These are phyloP conservation scores for Chaetomiaceae sp. DNA, from an alignment of 2,329 filamentous ascomycete species.

Conservation along the genomic window DNA sequence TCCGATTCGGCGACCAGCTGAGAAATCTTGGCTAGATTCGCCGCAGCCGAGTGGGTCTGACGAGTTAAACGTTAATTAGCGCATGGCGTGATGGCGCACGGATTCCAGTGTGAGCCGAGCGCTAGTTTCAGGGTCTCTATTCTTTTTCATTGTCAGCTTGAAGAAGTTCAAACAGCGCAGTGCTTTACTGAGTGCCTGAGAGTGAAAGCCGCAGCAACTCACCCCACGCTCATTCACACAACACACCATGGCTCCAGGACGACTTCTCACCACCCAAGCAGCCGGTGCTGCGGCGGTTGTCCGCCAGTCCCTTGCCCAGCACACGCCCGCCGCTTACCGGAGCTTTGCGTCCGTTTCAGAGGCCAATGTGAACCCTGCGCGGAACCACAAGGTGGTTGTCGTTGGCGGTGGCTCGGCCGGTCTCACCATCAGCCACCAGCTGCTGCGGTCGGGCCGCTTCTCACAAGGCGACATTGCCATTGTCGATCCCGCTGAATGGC, in stretches of 20 bases:
- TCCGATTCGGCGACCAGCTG: too few species aligned
- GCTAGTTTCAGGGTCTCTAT: not conserved
- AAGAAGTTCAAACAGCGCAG: too few species aligned
- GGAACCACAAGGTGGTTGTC: conserved; percentile 57
- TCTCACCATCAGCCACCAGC: conserved; percentile 59
- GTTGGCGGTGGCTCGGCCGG: conserved; percentile 63
- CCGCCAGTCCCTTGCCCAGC: not conserved
- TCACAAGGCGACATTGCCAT: conserved; percentile 55
- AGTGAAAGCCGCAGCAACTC: too few species aligned
- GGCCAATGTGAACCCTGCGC: conserved; percentile 4
- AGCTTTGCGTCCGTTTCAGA: conserved; percentile 12
- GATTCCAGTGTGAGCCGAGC: not conserved
- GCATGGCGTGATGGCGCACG: conserved; percentile 8
- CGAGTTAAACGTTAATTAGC: not conserved
- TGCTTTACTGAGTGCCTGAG: too few species aligned
- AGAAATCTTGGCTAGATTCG: too few species aligned
- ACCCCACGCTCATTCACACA: not conserved
- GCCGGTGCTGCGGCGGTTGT: conserved; percentile 3
- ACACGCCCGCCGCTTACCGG: conserved; percentile 4
- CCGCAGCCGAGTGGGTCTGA: not conserved
- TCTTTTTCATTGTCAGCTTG: not conserved
- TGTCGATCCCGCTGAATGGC: conserved; percentile 56
- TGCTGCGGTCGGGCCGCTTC: conserved; percentile 54
- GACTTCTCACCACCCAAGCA: conserved; percentile 12
- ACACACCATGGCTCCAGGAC: conserved; percentile 7